Percentiles rank a stretch among this genome's conserved stretches.
Evolutionary conservation across 768 basidiomycete genomes (phyloP).

Genomic region (Gelatoporia subvermispora): DNA sequence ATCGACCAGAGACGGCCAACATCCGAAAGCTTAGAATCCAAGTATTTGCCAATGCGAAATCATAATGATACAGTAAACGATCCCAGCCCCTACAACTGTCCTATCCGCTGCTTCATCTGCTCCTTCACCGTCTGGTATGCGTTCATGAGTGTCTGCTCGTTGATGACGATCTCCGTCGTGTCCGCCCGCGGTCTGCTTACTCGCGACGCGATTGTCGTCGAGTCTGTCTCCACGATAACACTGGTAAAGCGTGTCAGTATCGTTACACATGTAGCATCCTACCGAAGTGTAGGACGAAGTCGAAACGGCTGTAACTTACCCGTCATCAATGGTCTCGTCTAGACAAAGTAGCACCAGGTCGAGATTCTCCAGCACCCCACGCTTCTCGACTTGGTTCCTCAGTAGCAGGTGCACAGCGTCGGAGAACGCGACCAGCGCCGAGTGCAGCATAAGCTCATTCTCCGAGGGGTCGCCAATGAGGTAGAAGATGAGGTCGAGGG

Average conservation of each 20-base stretch:
- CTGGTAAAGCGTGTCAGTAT: constrained; percentile 37
- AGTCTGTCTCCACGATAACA: constrained; percentile 95
- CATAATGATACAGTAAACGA: too few species aligned
- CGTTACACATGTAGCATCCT: background rate
- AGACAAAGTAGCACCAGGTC: constrained; percentile 89
- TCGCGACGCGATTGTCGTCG: constrained; percentile 90
- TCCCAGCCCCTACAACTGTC: constrained; percentile 34
- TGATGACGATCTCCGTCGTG: constrained; percentile 94
- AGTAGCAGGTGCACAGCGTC: constrained; percentile 86
- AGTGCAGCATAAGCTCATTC: constrained; percentile 94
- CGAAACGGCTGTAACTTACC: constrained; percentile 48
- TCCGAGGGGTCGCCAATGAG: constrained; percentile 82
- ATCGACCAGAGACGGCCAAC: too few species aligned
- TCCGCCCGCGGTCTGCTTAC: constrained; percentile 92
- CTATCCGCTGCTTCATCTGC: constrained; percentile 78
- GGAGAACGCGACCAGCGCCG: constrained; percentile 76
- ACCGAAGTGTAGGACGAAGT: background rate
- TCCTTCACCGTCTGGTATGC: constrained; percentile 90
- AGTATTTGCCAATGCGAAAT: too few species aligned
- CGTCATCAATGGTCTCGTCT: constrained; percentile 97
- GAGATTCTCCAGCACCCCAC: constrained; percentile 89
- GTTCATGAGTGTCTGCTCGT: constrained; percentile 93
- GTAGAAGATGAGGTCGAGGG: constrained; percentile 93
- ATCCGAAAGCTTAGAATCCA: too few species aligned
- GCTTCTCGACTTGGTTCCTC: constrained; percentile 91